A percentile compares a stretch with the other conserved stretches of the same genome.
Evolutionary conservation across 2,329 filamentous ascomycete species (phyloP).

Genomic region (Coniochaeta sp.): DNA sequence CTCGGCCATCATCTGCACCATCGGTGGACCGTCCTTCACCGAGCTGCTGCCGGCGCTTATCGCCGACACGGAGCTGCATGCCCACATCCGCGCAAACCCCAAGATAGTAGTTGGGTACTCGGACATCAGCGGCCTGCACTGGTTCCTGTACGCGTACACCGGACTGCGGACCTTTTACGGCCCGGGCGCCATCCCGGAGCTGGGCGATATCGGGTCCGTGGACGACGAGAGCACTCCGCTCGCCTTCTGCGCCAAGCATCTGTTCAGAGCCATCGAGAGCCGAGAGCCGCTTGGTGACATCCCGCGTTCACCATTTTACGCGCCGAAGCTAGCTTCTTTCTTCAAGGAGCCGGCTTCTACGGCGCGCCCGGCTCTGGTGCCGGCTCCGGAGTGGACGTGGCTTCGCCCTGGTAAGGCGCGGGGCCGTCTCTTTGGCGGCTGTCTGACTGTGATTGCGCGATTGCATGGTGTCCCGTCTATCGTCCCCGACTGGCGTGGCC

Average conservation of each 20-base stretch:
- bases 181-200: constrained; percentile 29
- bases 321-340: constrained; percentile 15
- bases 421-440: constrained; percentile 37
- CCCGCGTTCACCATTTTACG: constrained; percentile 22
- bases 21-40: constrained; percentile 29
- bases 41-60: constrained; percentile 30
- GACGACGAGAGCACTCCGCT: constrained; percentile 12
- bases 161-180: constrained; percentile 37
- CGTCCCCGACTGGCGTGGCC: constrained; percentile 27
- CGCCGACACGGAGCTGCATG: constrained; percentile 25
- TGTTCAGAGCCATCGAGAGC: constrained; percentile 22
- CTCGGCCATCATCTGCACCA: constrained; percentile 29
- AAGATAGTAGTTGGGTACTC: constrained; percentile 35
- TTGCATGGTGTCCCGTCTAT: constrained; percentile 24
- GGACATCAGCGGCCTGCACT: constrained; percentile 34
- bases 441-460: constrained; percentile 30
- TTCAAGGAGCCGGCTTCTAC: constrained; percentile 14
- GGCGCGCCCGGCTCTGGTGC: constrained; percentile 19
- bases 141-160: constrained; percentile 27
- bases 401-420: constrained; percentile 24
- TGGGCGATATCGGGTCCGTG: constrained; percentile 20
- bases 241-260: constrained; percentile 20
- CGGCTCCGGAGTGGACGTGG: constrained; percentile 27
- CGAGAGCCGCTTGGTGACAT: constrained; percentile 21
- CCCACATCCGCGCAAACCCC: constrained; percentile 23